A percentile compares a stretch with the other conserved stretches of the same genome.
Conservation (phyloP, 345 rosid genomes). For the Triadica sebifera region DNA sequence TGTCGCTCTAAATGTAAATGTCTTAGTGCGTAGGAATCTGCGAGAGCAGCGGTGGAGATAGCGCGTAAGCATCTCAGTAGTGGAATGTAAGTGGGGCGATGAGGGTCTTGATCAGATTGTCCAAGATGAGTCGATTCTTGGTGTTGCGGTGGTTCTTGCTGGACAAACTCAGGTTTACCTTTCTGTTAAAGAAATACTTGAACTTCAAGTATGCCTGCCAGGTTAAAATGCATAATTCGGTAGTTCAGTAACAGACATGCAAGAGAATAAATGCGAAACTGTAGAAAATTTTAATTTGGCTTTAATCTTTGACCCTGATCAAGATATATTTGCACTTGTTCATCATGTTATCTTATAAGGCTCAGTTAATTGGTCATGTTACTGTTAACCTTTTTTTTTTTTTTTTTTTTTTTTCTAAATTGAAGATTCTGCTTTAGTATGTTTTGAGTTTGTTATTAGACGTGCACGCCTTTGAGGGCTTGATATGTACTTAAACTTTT, state of each 20-base stretch:
- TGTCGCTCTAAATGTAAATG: neutral
- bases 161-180: conserved; percentile 70
- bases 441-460: neutral
- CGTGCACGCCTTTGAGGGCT: neutral
- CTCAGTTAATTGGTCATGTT: neutral
- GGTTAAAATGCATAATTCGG: too few relatives aligned
- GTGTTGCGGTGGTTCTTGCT: conserved; percentile 93
- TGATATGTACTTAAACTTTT: neutral
- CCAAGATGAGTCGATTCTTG: conserved; percentile 58
- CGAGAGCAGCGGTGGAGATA: conserved; percentile 68
- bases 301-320: neutral
- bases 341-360: neutral
- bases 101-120: conserved; percentile 69
- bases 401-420: neutral
- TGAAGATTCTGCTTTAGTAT: neutral
- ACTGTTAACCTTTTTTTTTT: neutral
- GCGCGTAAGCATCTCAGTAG: conserved; percentile 66
- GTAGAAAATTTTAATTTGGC: too few relatives aligned
- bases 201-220: too few relatives aligned
- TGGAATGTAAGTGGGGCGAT: conserved; percentile 86
- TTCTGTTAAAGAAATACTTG: neutral
- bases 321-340: neutral
- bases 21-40: conserved; percentile 56
- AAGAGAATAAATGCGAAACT: too few relatives aligned
- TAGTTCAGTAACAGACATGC: too few relatives aligned